These are phyloP conservation scores for Globisporangium takayamanum DNA, from an alignment of 352 stramenopile genomes.

Conservation along the genomic window DNA sequence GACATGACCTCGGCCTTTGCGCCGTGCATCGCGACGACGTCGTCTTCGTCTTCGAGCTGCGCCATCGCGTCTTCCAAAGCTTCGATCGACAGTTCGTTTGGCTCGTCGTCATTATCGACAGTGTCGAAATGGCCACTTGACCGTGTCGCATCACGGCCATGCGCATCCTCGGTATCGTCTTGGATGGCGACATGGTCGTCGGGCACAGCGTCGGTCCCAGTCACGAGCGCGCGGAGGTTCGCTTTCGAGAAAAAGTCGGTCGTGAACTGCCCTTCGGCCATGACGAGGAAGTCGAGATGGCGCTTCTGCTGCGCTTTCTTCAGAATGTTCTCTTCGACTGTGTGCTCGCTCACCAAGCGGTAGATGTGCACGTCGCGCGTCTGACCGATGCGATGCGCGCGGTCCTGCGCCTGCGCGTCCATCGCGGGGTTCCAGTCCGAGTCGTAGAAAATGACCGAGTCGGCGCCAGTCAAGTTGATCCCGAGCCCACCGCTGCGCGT, in stretches of 20 bases:
- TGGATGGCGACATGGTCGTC: conserved; percentile 23
- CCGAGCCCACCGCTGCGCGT: conserved; percentile 96
- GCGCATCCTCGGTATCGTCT: conserved; percentile 16
- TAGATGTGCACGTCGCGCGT: conserved; percentile 99
- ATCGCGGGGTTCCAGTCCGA: conserved; percentile 94
- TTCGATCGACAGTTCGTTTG: conserved; percentile 54
- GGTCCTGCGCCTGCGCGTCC: conserved; percentile 94
- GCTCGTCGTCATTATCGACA: conserved; percentile 17
- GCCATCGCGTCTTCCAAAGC: conserved; percentile 92
- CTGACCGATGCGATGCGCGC: conserved; percentile 97
- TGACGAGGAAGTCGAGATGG: conserved; percentile 94
- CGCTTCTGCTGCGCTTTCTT: conserved; percentile 97
- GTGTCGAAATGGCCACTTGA: not conserved
- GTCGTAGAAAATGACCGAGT: conserved; percentile 93
- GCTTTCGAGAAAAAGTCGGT: conserved; percentile 83
- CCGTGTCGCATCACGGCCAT: no score
- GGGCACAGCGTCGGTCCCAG: conserved; percentile 25
- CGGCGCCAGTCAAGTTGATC: conserved; percentile 98
- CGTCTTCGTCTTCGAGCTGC: conserved; percentile 93
- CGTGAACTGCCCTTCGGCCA: conserved; percentile 69
- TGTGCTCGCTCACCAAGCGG: conserved; percentile 94
- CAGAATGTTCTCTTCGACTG: conserved; percentile 99
- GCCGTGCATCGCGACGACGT: conserved; percentile 90
- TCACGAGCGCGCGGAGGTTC: conserved; percentile 89
- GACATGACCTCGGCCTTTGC: conserved; percentile 51